phyloP scores from a whole-genome alignment of 1,139 yeast species.

The Yamadazyma aaseri region DNA sequence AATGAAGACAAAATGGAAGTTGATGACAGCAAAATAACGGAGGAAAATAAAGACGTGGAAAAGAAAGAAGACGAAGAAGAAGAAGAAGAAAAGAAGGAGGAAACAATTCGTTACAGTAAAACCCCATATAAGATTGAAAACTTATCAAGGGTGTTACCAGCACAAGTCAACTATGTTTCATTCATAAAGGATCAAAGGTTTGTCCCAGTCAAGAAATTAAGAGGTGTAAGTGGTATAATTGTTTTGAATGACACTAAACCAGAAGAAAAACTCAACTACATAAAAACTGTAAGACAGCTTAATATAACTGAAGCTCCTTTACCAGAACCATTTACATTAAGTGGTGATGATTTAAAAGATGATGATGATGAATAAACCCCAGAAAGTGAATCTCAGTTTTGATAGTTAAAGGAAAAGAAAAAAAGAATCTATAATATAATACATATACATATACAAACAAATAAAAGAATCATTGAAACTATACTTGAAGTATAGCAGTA shows the following conservation, averaged over 20 bases:
- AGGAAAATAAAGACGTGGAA: conserved; percentile 14
- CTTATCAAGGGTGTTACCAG: conserved; percentile 88
- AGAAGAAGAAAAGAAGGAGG: conserved; percentile 28
- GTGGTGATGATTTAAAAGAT: conserved; percentile 49
- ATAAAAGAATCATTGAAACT: conserved; percentile 8
- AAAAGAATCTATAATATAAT: background rate
- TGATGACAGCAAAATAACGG: conserved; percentile 23
- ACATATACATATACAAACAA: no score
- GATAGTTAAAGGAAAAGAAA: no score
- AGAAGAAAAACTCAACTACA: conserved; percentile 59
- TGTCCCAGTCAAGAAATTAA: conserved; percentile 77
- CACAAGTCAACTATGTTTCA: conserved; percentile 79
- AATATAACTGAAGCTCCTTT: conserved; percentile 84
- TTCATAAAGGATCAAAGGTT: conserved; percentile 76
- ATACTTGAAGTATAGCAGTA: conserved; percentile 26
- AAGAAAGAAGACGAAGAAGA: conserved; percentile 20
- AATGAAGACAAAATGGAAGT: conserved; percentile 22
- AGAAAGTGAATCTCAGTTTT: background rate
- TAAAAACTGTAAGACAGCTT: conserved; percentile 84
- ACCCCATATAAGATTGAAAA: conserved; percentile 71
- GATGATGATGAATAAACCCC: conserved; percentile 16
- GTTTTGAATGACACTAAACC: conserved; percentile 74
- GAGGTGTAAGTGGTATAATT: conserved; percentile 79
- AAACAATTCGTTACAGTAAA: conserved; percentile 46
- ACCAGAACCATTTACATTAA: conserved; percentile 79